Conservation (phyloP, 139 green algal species). For the Zygnema circumcarinatum region DNA sequence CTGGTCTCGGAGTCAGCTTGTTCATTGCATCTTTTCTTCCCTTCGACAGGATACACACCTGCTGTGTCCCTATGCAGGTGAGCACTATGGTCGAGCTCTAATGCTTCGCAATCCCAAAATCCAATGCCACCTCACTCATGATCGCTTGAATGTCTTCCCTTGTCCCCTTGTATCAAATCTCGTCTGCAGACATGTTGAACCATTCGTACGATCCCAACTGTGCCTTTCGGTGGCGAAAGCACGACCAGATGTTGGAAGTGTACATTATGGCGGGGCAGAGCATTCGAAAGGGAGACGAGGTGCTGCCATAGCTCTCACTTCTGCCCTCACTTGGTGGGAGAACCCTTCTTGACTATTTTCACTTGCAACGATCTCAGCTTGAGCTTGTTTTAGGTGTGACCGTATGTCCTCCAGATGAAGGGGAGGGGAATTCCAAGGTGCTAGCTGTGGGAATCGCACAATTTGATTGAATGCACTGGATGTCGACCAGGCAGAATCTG, state of each 20-base stretch:
- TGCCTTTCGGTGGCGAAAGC: slow-evolving; percentile 16
- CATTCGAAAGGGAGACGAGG: slow-evolving; percentile 23
- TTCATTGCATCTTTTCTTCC: not conserved
- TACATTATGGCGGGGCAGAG: slow-evolving; percentile 23
- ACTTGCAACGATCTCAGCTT: too few relatives aligned
- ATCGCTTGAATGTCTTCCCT: too few relatives aligned
- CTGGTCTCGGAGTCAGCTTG: not conserved
- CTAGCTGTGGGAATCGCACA: too few relatives aligned
- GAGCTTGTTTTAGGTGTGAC: too few relatives aligned
- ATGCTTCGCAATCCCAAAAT: too few relatives aligned
- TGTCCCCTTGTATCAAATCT: not conserved
- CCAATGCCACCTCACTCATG: too few relatives aligned
- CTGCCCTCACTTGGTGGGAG: not conserved
- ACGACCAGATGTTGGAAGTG: slow-evolving; percentile 45
- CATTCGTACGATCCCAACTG: slow-evolving; percentile 42
- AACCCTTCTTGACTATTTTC: not conserved
- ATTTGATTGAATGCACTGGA: too few relatives aligned
- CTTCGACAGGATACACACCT: slow-evolving; percentile 3
- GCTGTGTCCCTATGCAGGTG: not conserved
- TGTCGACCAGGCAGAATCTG: too few relatives aligned
- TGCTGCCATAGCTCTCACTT: slow-evolving; percentile 11
- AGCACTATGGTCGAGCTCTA: not conserved
- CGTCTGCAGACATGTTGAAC: slow-evolving; percentile 45
- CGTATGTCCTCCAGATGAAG: too few relatives aligned
- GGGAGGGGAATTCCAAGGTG: too few relatives aligned